A percentile compares a stretch with the other conserved stretches of the same genome.
Conservation (phyloP, 768 basidiomycete species). For the Mycena filopes region DNA sequence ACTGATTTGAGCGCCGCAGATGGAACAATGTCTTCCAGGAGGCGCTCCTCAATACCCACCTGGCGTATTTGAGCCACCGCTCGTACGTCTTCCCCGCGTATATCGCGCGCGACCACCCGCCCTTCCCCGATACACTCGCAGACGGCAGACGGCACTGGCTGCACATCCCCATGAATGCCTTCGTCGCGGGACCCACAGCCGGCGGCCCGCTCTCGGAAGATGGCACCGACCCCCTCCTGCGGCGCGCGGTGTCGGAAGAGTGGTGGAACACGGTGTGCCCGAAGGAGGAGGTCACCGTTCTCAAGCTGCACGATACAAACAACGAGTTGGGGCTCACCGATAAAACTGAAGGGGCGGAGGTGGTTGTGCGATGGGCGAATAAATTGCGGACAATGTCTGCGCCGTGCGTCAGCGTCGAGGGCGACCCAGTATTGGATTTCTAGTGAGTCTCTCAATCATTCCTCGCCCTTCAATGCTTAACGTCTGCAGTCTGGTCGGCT, state of each 20-base stretch:
- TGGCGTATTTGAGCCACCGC: slow-evolving; percentile 14
- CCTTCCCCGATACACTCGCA: slow-evolving; percentile 22
- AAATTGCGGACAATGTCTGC: slow-evolving; percentile 3
- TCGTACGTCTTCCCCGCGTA: slow-evolving; percentile 19
- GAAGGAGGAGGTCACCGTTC: neutral
- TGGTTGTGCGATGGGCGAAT: slow-evolving; percentile 5
- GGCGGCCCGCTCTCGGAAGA: slow-evolving; percentile 2
- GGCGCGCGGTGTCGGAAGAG: slow-evolving; percentile 6
- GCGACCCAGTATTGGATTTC: slow-evolving; percentile 7
- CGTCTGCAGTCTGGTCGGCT: slow-evolving; percentile 9
- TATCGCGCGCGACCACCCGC: slow-evolving; percentile 20
- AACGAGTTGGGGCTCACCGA: neutral
- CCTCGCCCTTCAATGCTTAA: no score
- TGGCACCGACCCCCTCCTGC: neutral
- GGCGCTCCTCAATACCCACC: slow-evolving; percentile 17
- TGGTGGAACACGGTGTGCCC: slow-evolving; percentile 22
- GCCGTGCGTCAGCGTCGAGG: slow-evolving; percentile 14
- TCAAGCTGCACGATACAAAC: neutral
- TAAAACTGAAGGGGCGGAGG: neutral
- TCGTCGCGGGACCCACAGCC: slow-evolving; percentile 22
- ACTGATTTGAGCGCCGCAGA: neutral
- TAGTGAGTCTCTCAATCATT: neutral
- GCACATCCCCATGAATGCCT: slow-evolving; percentile 25
- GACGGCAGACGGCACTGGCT: slow-evolving; percentile 19
- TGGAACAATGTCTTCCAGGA: slow-evolving; percentile 21